These are phyloP conservation scores for Tetrahymena thermophila DNA, from an alignment of 73 alveolate genomes.

Conservation along the genomic window DNA sequence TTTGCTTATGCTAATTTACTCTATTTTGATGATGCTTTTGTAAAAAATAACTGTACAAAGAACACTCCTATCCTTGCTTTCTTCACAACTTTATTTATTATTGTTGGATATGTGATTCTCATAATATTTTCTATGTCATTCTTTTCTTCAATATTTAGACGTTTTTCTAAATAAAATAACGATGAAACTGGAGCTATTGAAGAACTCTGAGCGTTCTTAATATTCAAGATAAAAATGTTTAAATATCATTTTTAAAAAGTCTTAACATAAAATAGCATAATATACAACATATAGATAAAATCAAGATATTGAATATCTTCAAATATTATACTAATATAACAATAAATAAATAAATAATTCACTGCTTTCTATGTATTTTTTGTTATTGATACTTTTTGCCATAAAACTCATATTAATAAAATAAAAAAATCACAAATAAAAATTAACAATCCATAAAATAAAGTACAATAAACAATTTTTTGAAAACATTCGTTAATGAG, in stretches of 20 bases:
- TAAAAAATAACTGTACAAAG: not conserved
- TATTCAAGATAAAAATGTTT: not conserved
- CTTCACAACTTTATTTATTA: not conserved
- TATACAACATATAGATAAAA: too few relatives aligned
- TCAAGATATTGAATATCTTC: not conserved
- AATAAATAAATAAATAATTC: not conserved
- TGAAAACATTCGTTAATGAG: not conserved
- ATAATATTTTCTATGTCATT: not conserved
- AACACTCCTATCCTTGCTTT: not conserved
- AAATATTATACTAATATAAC: not conserved
- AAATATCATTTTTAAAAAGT: not conserved
- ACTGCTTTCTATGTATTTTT: not conserved
- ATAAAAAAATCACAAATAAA: not conserved
- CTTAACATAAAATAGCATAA: not conserved
- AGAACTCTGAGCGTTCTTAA: not conserved
- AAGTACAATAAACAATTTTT: not conserved
- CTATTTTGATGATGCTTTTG: not conserved
- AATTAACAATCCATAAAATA: not conserved
- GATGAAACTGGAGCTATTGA: not conserved
- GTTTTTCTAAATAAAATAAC: not conserved
- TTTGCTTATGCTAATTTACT: not conserved
- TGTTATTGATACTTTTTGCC: not conserved
- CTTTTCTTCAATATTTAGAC: not conserved
- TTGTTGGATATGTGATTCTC: not conserved
- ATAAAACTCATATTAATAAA: not conserved